These are phyloP conservation scores for Cryptomeria japonica DNA, from an alignment of 75 land plant species.

Conservation along the genomic window DNA sequence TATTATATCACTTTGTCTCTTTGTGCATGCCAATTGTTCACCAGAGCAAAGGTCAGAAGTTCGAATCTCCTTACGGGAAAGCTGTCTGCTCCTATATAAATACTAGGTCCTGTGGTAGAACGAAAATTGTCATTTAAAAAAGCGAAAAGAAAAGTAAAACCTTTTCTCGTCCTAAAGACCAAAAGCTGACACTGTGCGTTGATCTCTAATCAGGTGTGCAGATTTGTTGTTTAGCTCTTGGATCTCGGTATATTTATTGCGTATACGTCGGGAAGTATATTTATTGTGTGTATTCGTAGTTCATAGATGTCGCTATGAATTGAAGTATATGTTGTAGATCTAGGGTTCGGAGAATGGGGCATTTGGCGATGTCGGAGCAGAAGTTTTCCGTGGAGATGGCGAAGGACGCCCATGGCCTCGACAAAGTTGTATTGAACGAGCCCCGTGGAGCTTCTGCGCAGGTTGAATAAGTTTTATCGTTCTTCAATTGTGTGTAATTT, in stretches of 20 bases:
- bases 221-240: background rate
- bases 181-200: background rate
- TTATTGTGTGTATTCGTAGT: background rate
- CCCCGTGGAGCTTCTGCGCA: conserved; percentile 29
- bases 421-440: conserved; percentile 16
- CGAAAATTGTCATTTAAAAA: background rate
- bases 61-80: conserved; percentile 7
- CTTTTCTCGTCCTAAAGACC: background rate
- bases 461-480: conserved; percentile 15
- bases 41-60: background rate
- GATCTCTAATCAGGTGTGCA: background rate
- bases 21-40: background rate
- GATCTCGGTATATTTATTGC: background rate
- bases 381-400: conserved; percentile 15
- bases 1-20: background rate
- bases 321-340: background rate
- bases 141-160: background rate
- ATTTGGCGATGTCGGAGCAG: conserved; percentile 10
- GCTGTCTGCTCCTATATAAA: background rate
- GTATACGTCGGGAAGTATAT: background rate
- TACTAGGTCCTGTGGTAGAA: background rate
- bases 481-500: background rate
- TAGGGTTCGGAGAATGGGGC: conserved; percentile 1
- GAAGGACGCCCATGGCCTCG: conserved; percentile 23
- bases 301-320: background rate